A percentile compares a stretch with the other conserved stretches of the same genome.
Conservation (phyloP, 2,329 filamentous ascomycete species). For the Penicillium sp. region DNA sequence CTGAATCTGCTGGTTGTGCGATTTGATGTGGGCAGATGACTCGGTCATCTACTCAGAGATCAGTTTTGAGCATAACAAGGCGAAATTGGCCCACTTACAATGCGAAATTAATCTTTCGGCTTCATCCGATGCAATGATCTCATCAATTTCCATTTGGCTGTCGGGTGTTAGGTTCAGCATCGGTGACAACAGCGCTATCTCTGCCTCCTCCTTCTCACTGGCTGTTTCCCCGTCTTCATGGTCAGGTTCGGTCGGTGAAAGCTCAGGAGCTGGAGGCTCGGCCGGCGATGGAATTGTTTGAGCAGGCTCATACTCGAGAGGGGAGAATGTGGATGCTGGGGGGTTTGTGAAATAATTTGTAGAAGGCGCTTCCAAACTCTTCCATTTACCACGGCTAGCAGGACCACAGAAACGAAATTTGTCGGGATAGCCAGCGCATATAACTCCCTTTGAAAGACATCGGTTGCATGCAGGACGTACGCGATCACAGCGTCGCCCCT, state of each 20-base stretch:
- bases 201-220: too few relatives aligned
- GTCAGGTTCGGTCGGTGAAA: too few relatives aligned
- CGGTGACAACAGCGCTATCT: too few relatives aligned
- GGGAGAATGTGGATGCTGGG: background rate
- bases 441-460: conserved; percentile 31
- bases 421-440: conserved; percentile 33
- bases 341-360: background rate
- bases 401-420: conserved; percentile 33
- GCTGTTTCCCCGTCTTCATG: too few relatives aligned
- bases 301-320: too few relatives aligned
- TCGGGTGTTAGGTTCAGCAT: too few relatives aligned
- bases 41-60: conserved; percentile 22
- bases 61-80: background rate
- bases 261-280: too few relatives aligned
- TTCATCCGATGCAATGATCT: conserved; percentile 1
- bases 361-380: conserved; percentile 22
- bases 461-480: conserved; percentile 30
- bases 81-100: conserved; percentile 15
- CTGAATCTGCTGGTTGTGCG: conserved; percentile 19
- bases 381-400: conserved; percentile 33
- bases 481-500: conserved; percentile 35
- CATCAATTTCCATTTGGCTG: too few relatives aligned
- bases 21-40: conserved; percentile 33
- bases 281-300: too few relatives aligned
- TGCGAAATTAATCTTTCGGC: conserved; percentile 22